Evolutionary conservation across 441 rosid species (phyloP), one percentile per base, ranked within the genome.

Genomic region (Biscutella laevigata): DNA sequence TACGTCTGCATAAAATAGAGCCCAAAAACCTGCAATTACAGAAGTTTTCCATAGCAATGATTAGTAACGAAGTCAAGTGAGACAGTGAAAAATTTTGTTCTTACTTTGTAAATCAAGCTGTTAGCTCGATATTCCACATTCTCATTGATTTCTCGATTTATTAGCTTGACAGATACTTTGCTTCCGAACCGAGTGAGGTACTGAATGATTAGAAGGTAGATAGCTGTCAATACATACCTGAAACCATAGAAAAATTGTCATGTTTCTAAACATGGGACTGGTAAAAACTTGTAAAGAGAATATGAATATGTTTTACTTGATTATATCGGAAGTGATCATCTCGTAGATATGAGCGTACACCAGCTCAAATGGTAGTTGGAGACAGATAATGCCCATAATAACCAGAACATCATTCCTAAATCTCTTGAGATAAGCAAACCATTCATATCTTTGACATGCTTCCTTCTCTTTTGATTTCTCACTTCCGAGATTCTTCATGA

Each of bases 1-100:
- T 85, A 91, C 7, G 96, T 69, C 72, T 87, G 98, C 96, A 91
- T 91, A 72, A 91, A 91, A 57, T 87, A 91, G 41, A 91, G 83
- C 59, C 98, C 96, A 41, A 91, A 91, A 29, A 91, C 94, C 98
- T 91, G 92, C 77, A 76, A 59, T 6, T n/a, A 42, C 7, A 53
- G 45, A 66, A 33, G 38, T 24, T 32, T 58, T 46, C 50, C 28
- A 26, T 13, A 12, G 24, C 4, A 13, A 27, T 19, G 25, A 13
- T 45, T 59, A 42, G 39, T 26, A 29, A 50, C 35, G 66, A 61
- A n/a, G n/a, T n/a, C n/a, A n/a, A n/a, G n/a, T n/a, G 1, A 35
- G 30, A 55, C 33, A 39, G 6, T 27, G 53, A 37, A 43, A 8
- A 37, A 30, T 50, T 61, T 12, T 59, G 30, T 57, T 38, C 22